These are phyloP conservation scores for Linum trigynum DNA, from an alignment of 345 rosid species.

Conservation along the genomic window DNA sequence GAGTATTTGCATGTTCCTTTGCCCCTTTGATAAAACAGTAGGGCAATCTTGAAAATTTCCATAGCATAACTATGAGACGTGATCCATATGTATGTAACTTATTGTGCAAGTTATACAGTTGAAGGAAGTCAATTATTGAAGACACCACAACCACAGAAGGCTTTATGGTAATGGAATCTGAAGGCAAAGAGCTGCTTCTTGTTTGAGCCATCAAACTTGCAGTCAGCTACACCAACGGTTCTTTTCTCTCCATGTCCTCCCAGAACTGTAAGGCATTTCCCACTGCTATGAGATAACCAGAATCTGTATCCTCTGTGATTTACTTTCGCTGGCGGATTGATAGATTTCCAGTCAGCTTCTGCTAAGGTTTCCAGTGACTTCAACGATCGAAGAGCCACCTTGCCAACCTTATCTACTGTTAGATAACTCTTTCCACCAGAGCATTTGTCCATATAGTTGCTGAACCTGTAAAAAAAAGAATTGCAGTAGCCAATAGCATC, in stretches of 20 bases:
- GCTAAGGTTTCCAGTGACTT: slow-evolving; percentile 28
- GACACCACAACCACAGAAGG: slow-evolving; percentile 44
- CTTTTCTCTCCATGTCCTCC: slow-evolving; percentile 17
- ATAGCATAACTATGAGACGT: not conserved
- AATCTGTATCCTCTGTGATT: slow-evolving; percentile 33
- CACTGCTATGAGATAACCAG: slow-evolving; percentile 32
- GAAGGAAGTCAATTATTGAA: slow-evolving; percentile 23
- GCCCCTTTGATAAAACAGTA: not conserved
- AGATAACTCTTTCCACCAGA: slow-evolving; percentile 31
- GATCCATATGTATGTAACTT: not conserved
- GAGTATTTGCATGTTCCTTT: not conserved
- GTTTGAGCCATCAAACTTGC: slow-evolving; percentile 47
- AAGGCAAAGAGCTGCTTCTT: slow-evolving; percentile 39
- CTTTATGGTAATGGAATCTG: slow-evolving; percentile 41
- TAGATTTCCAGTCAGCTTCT: slow-evolving; percentile 42
- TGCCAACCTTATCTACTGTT: slow-evolving; percentile 28
- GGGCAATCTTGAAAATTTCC: not conserved
- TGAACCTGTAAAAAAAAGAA: slow-evolving; percentile 22
- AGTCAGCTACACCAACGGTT: slow-evolving; percentile 30
- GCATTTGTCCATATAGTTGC: slow-evolving; percentile 43
- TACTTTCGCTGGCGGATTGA: slow-evolving; percentile 26
- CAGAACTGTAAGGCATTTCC: slow-evolving; percentile 42
- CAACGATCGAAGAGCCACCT: slow-evolving; percentile 33
- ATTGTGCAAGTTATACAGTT: not conserved
- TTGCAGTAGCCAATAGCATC: not conserved